Base-by-base conservation (phyloP, 345 rosid genomes). In the Nasturtium officinale region DNA sequence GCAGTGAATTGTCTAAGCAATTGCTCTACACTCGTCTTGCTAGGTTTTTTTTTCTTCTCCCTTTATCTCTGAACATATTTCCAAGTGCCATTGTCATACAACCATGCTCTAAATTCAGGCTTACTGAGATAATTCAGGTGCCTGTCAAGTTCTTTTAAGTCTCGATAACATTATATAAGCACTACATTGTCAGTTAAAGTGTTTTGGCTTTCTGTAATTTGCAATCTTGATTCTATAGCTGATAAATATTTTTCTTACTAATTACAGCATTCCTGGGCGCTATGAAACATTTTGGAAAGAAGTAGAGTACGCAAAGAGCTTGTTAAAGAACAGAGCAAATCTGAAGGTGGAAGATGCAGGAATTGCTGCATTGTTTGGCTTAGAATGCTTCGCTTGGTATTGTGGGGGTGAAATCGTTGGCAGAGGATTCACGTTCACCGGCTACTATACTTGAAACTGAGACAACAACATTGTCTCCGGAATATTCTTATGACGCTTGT, bases 1-100 rank as follows among this genome's bases (percentile, higher is more conserved):
- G 96, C 81, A 77, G 55, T 32, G 81, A 75, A 35, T 72, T 87
- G 76, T 77, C 86, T 8, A 86, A 87, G 82, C 90, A 87, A 54
- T 61, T 89, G 78, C 71, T 87, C 12, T 85, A 86, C 86, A 87
- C 96, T 76, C 89, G 89, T 65, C 89, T 87, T 21, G 90, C 89
- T 5, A 87, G 92, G 96, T 90, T 55, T 37, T 10, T 45, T 28
- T 51, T 52, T 17, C 65, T 61, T 9, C 54, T 48, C 50, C 28
- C 28, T 55, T 5, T 42, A 0, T 13, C 46, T 64, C 18, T 71
- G 0, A 1, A 5, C 23, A 60, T 32, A 12, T 69, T 57, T n/a
- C 3, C 33, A 25, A 7, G 0, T 10, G 5, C 32, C 58, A 21
- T 42, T 7, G 38, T 35, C 38, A 35, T 35, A 9, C 7, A 61